phyloP scores from a whole-genome alignment of 805 yeast genomes.

The Starmerella davenportii region DNA sequence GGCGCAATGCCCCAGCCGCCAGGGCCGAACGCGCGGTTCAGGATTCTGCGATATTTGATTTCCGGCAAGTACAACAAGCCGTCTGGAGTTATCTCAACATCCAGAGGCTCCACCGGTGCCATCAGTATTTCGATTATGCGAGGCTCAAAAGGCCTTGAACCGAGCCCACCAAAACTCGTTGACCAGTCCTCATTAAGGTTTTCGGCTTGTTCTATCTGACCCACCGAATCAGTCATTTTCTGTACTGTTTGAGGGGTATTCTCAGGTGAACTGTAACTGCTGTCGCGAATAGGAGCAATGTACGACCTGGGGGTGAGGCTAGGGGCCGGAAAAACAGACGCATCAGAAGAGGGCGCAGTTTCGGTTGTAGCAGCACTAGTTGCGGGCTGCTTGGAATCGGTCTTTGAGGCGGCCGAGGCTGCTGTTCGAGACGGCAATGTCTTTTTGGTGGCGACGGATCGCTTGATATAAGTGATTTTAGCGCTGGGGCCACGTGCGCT shows the following conservation, averaged over 20 bases:
- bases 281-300: background rate
- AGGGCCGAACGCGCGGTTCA: slow-evolving; percentile 88
- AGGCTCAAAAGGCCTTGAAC: slow-evolving; percentile 52
- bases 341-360: too few species aligned
- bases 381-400: too few species aligned
- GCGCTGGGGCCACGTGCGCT: too few species aligned
- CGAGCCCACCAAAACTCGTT: slow-evolving; percentile 71
- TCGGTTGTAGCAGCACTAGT: too few species aligned
- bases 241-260: background rate
- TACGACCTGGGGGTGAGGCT: background rate
- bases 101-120: slow-evolving; percentile 45
- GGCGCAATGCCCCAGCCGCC: slow-evolving; percentile 99
- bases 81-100: slow-evolving; percentile 89
- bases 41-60: slow-evolving; percentile 77
- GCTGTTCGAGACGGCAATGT: too few species aligned
- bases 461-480: too few species aligned
- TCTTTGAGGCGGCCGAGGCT: too few species aligned
- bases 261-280: too few species aligned
- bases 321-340: too few species aligned
- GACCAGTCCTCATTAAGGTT: slow-evolving; percentile 45
- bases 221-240: background rate
- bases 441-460: too few species aligned
- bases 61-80: slow-evolving; percentile 86
- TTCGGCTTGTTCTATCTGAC: slow-evolving; percentile 2
- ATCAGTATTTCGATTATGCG: slow-evolving; percentile 43